A percentile compares a stretch with the other conserved stretches of the same genome.
Conservation (phyloP, 805 yeast genomes). For the Metschnikowia cubensis region DNA sequence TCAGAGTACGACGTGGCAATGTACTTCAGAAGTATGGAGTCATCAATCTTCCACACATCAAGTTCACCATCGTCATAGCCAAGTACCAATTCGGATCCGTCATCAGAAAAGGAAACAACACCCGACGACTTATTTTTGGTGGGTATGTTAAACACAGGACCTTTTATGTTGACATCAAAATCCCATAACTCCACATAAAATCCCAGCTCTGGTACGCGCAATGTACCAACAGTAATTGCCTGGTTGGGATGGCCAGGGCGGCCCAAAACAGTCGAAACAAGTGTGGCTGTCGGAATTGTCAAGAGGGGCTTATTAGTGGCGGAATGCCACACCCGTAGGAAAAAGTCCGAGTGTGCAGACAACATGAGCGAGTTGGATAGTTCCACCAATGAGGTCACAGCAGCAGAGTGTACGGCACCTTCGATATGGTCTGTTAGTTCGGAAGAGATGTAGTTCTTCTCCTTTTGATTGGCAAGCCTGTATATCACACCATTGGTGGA, state of each 20-base stretch:
- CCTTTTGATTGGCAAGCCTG: slow-evolving; percentile 10
- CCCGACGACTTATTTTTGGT: slow-evolving; percentile 6
- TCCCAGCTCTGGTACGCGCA: slow-evolving; percentile 11
- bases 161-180: slow-evolving; percentile 7
- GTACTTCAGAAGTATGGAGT: slow-evolving; percentile 6
- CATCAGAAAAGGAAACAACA: slow-evolving; percentile 10
- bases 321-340: slow-evolving; percentile 13
- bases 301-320: slow-evolving; percentile 2
- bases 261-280: slow-evolving; percentile 7
- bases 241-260: slow-evolving; percentile 14
- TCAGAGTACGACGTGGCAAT: background rate
- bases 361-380: slow-evolving; percentile 9
- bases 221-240: slow-evolving; percentile 12
- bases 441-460: slow-evolving; percentile 2
- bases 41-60: slow-evolving; percentile 12
- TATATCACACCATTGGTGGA: slow-evolving; percentile 9
- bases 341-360: slow-evolving; percentile 17
- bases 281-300: slow-evolving; percentile 13
- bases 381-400: slow-evolving; percentile 8
- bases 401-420: slow-evolving; percentile 5
- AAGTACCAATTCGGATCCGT: slow-evolving; percentile 12
- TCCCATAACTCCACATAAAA: slow-evolving; percentile 18
- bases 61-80: slow-evolving; percentile 16
- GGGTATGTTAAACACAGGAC: slow-evolving; percentile 13
- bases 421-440: background rate